A percentile compares a stretch with the other conserved stretches of the same genome.
Conservation (phyloP, 2,329 filamentous ascomycete genomes). For the Diaporthe sp. region DNA sequence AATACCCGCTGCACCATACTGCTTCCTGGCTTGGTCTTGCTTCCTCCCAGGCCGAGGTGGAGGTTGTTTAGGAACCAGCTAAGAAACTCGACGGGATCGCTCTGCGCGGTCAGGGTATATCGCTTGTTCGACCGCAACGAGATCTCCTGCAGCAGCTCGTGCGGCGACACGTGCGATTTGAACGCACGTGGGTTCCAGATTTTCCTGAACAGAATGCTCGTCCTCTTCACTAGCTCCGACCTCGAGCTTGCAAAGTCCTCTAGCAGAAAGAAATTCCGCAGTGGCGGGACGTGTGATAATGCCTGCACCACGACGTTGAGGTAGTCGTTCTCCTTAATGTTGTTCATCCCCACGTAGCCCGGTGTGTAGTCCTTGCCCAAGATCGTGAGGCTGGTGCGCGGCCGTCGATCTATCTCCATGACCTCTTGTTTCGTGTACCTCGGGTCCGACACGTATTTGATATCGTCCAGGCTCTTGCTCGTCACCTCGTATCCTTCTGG, state of each 20-base stretch:
- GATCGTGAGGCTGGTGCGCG: constrained; percentile 79
- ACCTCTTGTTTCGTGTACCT: constrained; percentile 86
- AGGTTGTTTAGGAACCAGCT: constrained; percentile 98
- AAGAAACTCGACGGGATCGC: constrained; percentile 95
- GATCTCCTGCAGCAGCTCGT: constrained; percentile 96
- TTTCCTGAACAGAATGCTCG: constrained; percentile 91
- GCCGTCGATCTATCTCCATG: constrained; percentile 77
- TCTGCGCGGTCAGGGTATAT: constrained; percentile 90
- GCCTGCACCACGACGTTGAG: constrained; percentile 95
- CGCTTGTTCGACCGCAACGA: constrained; percentile 90
- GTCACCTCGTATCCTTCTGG: constrained; percentile 98
- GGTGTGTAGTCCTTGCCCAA: constrained; percentile 88
- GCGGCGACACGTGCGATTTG: constrained; percentile 95
- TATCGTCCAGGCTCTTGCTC: constrained; percentile 94
- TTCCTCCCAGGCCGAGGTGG: constrained; percentile 90
- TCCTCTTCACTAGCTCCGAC: constrained; percentile 88
- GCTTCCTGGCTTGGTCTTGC: constrained; percentile 84
- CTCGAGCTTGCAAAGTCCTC: constrained; percentile 77
- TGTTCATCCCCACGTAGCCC: constrained; percentile 98
- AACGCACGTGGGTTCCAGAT: constrained; percentile 98
- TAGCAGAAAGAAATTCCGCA: constrained; percentile 92
- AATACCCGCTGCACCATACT: constrained; percentile 94
- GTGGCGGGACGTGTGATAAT: constrained; percentile 87
- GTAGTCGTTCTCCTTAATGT: constrained; percentile 99
- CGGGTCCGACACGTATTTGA: constrained; percentile 97